These are phyloP conservation scores for Trametes hirsuta DNA, from an alignment of 1,284 basidiomycete genomes.

Conservation along the genomic window DNA sequence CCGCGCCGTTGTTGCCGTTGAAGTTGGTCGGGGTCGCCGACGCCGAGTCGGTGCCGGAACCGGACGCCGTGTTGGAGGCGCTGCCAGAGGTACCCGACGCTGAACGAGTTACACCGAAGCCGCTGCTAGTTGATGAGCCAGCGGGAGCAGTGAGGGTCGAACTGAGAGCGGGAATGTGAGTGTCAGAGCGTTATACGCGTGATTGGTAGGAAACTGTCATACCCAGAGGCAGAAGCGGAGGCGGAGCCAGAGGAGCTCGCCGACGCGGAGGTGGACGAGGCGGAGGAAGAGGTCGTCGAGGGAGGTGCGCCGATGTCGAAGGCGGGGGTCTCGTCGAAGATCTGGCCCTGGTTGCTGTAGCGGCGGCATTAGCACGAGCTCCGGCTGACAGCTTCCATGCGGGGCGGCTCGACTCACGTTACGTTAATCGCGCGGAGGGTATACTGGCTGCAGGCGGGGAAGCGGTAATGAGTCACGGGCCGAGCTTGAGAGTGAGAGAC, in stretches of 20 bases:
- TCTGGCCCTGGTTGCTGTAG: slow-evolving; percentile 48
- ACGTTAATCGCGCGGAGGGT: slow-evolving; percentile 52
- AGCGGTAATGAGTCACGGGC: background rate
- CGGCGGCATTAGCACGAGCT: background rate
- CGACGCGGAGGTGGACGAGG: slow-evolving; percentile 17
- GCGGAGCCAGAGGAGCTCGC: slow-evolving; percentile 10
- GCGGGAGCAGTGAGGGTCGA: slow-evolving; percentile 16
- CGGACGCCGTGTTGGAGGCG: slow-evolving; percentile 2
- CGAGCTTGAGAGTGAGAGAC: background rate
- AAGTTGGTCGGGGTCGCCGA: slow-evolving; percentile 24
- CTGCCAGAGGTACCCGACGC: background rate
- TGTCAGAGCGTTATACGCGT: too few relatives aligned
- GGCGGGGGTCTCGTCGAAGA: slow-evolving; percentile 44
- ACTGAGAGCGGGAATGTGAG: background rate
- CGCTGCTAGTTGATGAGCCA: slow-evolving; percentile 16
- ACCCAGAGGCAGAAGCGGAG: slow-evolving; percentile 4
- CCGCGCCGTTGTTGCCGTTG: slow-evolving; percentile 28
- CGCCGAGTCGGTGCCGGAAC: slow-evolving; percentile 1
- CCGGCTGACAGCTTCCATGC: background rate
- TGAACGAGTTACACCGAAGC: slow-evolving; percentile 25
- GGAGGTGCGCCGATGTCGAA: slow-evolving; percentile 48
- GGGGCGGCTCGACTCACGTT: slow-evolving; percentile 34
- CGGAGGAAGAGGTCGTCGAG: slow-evolving; percentile 24
- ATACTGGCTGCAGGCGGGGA: slow-evolving; percentile 43
- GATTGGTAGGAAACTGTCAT: background rate